Evolutionary conservation across 139 green algal species (phyloP).

Genomic region (Edaphochlamys debaryana): DNA sequence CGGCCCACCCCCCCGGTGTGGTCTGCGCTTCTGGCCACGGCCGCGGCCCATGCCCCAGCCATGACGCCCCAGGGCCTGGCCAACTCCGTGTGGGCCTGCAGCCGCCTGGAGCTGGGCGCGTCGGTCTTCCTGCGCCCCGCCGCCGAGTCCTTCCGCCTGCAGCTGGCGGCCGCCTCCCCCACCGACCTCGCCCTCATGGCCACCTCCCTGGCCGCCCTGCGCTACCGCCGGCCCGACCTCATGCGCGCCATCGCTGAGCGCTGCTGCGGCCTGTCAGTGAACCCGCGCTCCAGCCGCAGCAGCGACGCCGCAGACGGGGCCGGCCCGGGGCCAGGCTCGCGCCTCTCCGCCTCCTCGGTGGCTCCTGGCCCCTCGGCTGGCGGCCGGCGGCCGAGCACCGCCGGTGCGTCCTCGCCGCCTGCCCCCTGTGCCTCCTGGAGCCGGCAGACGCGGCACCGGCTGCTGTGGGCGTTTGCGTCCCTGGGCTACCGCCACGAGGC

Average conservation of each 20-base stretch:
- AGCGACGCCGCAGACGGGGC: no score
- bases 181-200: not conserved
- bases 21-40: not conserved
- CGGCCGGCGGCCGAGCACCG: no score
- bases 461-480: conserved; percentile 23
- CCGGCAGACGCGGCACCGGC: not conserved
- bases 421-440: not conserved
- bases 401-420: no score
- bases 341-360: no score
- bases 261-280: not conserved
- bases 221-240: not conserved
- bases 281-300: no score
- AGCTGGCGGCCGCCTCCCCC: not conserved
- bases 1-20: not conserved
- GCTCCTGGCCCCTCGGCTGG: no score
- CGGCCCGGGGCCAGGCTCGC: no score
- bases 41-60: not conserved
- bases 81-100: conserved; percentile 17
- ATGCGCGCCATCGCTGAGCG: conserved; percentile 5
- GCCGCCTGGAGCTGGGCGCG: not conserved
- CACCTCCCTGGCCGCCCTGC: not conserved
- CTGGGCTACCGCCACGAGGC: not conserved
- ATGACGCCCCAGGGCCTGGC: conserved; percentile 7
- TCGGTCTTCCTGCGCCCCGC: conserved; percentile 1
- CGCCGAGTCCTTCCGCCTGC: not conserved